Evolutionary conservation across 768 basidiomycete species (phyloP).

Genomic region (Phylloporus scabripes): DNA sequence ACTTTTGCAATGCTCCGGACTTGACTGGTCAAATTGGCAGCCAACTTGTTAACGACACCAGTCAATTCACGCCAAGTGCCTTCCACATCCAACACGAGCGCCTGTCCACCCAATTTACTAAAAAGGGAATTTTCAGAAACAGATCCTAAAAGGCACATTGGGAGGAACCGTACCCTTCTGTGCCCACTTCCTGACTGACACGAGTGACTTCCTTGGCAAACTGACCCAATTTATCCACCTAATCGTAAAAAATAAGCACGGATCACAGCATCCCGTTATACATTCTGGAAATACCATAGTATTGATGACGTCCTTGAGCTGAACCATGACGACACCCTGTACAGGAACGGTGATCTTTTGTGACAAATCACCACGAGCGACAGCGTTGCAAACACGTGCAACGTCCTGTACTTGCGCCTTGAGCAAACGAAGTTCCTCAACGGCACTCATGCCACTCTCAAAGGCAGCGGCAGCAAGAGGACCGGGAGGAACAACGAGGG

Average conservation of each 20-base stretch:
- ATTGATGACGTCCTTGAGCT: slow-evolving; percentile 76
- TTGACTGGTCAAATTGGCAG: slow-evolving; percentile 65
- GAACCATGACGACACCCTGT: slow-evolving; percentile 73
- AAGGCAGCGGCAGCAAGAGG: slow-evolving; percentile 51
- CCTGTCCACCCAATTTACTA: slow-evolving; percentile 80
- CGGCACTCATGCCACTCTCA: slow-evolving; percentile 60
- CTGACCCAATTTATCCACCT: slow-evolving; percentile 71
- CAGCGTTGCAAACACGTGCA: slow-evolving; percentile 75
- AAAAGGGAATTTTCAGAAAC: slow-evolving; percentile 16
- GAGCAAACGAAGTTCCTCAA: slow-evolving; percentile 71
- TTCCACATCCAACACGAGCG: slow-evolving; percentile 81
- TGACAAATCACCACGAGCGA: slow-evolving; percentile 68
- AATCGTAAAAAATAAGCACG: slow-evolving; percentile 10
- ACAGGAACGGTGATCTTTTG: slow-evolving; percentile 78
- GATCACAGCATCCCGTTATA: not conserved
- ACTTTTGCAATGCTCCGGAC: slow-evolving; percentile 56
- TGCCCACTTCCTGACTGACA: slow-evolving; percentile 79
- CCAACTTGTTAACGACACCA: slow-evolving; percentile 76
- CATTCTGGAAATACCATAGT: slow-evolving; percentile 42
- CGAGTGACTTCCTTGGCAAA: slow-evolving; percentile 92
- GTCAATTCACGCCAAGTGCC: slow-evolving; percentile 88
- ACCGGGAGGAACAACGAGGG: slow-evolving; percentile 50
- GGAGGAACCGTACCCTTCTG: slow-evolving; percentile 51
- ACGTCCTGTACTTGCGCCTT: slow-evolving; percentile 84
- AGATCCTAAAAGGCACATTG: not conserved